Evolutionary conservation across 257 asterid species (phyloP).

Genomic region (Lycium barbarum): DNA sequence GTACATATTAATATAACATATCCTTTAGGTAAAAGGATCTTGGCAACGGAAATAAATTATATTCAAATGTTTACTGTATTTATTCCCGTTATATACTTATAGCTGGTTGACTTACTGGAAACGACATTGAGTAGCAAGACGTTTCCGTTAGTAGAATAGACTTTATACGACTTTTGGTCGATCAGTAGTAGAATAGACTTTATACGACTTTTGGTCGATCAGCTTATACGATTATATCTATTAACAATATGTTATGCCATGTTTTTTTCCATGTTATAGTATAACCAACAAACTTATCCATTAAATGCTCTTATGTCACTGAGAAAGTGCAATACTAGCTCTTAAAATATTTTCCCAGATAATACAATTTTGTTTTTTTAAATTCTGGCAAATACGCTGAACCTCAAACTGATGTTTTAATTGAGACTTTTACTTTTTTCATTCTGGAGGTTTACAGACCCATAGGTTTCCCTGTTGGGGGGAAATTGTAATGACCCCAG

Average conservation of each 20-base stretch:
- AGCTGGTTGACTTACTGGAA: not conserved
- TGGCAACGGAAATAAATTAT: not conserved
- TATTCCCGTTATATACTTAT: not conserved
- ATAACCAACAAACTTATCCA: not conserved
- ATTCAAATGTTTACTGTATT: not conserved
- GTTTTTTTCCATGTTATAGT: not conserved
- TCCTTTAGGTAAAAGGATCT: conserved; percentile 12
- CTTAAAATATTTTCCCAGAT: conserved; percentile 2
- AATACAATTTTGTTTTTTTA: not conserved
- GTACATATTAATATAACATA: not conserved
- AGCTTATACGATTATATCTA: not conserved
- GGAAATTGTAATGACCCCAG: no score
- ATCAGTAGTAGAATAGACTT: no score
- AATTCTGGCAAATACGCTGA: not conserved
- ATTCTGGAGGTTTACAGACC: conserved; percentile 14
- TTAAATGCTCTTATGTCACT: not conserved
- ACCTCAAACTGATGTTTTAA: conserved; percentile 2
- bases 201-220: not conserved
- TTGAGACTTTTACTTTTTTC: not conserved
- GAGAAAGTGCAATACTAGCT: not conserved
- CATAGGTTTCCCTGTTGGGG: not conserved
- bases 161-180: no score
- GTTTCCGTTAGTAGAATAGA: not conserved
- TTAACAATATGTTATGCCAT: not conserved
- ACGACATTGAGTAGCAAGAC: not conserved